Evolutionary conservation across 345 rosid genomes (phyloP).

Genomic region (Lepidium didymum): DNA sequence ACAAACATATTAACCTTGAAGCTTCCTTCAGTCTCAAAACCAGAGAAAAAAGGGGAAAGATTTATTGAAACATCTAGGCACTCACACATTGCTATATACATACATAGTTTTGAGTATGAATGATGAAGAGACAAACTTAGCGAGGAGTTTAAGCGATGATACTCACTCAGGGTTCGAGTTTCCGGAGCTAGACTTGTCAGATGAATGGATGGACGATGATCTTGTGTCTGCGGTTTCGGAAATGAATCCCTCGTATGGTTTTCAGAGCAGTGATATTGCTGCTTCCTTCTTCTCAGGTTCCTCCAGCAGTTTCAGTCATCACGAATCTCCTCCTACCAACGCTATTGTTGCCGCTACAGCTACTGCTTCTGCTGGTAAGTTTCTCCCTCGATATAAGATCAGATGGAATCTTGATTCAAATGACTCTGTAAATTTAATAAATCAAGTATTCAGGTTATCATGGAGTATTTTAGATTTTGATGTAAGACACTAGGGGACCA

Average conservation of each 20-base stretch:
- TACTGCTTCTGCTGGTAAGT: slow-evolving; percentile 28
- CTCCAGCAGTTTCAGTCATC: slow-evolving; percentile 24
- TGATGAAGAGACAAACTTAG: slow-evolving; percentile 11
- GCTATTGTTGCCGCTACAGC: background rate
- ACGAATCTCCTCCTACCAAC: background rate
- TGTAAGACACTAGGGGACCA: background rate
- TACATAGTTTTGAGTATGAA: slow-evolving; percentile 7
- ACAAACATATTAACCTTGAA: slow-evolving; percentile 6
- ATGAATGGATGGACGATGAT: slow-evolving; percentile 50
- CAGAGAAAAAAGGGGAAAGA: background rate
- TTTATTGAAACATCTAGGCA: background rate
- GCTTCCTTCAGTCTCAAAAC: slow-evolving; percentile 15
- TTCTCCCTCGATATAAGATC: background rate
- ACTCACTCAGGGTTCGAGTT: slow-evolving; percentile 39
- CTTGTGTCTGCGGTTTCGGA: slow-evolving; percentile 29
- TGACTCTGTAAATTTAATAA: background rate
- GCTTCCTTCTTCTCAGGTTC: slow-evolving; percentile 20
- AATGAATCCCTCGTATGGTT: slow-evolving; percentile 30
- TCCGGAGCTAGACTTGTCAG: slow-evolving; percentile 41
- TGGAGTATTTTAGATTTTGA: background rate
- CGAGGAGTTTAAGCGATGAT: slow-evolving; percentile 19
- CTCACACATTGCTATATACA: background rate
- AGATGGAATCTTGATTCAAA: background rate
- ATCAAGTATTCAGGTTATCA: background rate
- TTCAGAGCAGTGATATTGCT: slow-evolving; percentile 28